phyloP scores from a whole-genome alignment of 2,329 filamentous ascomycete species.

The Hymenoscyphus albidus region DNA sequence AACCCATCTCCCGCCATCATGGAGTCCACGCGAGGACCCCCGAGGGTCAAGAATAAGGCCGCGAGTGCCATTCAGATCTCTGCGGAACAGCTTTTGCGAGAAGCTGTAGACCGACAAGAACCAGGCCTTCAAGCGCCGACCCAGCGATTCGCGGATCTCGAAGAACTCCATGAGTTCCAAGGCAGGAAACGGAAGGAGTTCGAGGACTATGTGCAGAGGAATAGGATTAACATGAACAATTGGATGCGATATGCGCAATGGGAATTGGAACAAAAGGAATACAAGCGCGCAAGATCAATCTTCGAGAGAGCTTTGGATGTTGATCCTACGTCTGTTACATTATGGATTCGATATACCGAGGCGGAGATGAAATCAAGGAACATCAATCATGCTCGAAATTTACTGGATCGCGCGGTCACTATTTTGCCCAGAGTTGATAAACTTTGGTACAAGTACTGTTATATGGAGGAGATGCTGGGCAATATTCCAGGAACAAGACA shows the following conservation, averaged over 20 bases:
- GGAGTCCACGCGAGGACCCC: slow-evolving; percentile 88
- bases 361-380: slow-evolving; percentile 93
- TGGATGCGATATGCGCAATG: slow-evolving; percentile 98
- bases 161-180: slow-evolving; percentile 97
- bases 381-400: slow-evolving; percentile 93
- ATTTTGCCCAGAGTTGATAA: slow-evolving; percentile 90
- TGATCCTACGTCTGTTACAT: slow-evolving; percentile 76
- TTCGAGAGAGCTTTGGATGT: slow-evolving; percentile 95
- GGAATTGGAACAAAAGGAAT: slow-evolving; percentile 98
- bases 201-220: slow-evolving; percentile 95
- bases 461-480: slow-evolving; percentile 96
- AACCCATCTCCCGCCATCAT: slow-evolving; percentile 47
- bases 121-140: slow-evolving; percentile 82
- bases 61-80: slow-evolving; percentile 87
- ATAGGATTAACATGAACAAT: slow-evolving; percentile 94
- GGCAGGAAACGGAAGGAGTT: slow-evolving; percentile 94
- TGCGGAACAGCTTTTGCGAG: slow-evolving; percentile 92
- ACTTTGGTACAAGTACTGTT: slow-evolving; percentile 98
- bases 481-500: slow-evolving; percentile 90
- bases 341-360: slow-evolving; percentile 94
- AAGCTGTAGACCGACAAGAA: slow-evolving; percentile 96
- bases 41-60: slow-evolving; percentile 98
- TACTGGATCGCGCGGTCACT: slow-evolving; percentile 91
- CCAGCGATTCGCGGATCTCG: slow-evolving; percentile 90
- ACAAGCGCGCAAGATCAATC: slow-evolving; percentile 81